Evolutionary conservation across 495 filamentous ascomycete genomes (phyloP).

Genomic region (Cercophora scortea): DNA sequence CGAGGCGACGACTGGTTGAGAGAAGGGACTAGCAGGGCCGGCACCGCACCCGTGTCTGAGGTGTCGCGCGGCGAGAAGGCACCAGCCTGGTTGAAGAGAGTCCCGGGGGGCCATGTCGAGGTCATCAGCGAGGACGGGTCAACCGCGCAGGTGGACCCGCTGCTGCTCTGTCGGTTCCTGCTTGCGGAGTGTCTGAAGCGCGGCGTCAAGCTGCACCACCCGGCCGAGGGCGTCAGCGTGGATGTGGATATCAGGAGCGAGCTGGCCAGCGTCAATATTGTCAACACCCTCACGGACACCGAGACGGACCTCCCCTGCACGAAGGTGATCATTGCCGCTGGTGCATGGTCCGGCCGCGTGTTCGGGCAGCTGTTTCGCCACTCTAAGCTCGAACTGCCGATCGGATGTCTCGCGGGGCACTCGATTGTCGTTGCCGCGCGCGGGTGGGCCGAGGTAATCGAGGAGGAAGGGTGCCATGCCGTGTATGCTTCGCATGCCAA

Average conservation of each 20-base stretch:
- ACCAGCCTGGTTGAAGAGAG: conserved; percentile 55
- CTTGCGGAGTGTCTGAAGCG: conserved; percentile 45
- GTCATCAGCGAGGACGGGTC: conserved; percentile 54
- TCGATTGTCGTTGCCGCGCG: conserved; percentile 60
- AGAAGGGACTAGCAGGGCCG: conserved; percentile 54
- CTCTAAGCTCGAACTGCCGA: conserved; percentile 40
- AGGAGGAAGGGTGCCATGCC: conserved; percentile 51
- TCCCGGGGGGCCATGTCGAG: conserved; percentile 45
- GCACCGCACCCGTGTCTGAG: conserved; percentile 40
- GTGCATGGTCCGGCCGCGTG: conserved; percentile 60
- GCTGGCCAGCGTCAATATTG: conserved; percentile 41
- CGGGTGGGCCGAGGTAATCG: conserved; percentile 35
- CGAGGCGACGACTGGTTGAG: conserved; percentile 55
- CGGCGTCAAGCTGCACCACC: conserved; percentile 62
- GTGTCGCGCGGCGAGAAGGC: conserved; percentile 11
- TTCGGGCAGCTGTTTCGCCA: conserved; percentile 56
- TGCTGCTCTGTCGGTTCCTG: conserved; percentile 55
- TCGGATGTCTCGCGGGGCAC: conserved; percentile 61
- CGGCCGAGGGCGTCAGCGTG: conserved; percentile 47
- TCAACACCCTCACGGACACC: conserved; percentile 32
- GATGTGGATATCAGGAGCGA: conserved; percentile 36
- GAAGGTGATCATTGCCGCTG: conserved; percentile 56
- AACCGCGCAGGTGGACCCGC: conserved; percentile 60
- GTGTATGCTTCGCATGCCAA: conserved; percentile 52
- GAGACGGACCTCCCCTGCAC: conserved; percentile 51